Evolutionary conservation across 169 alveolate species (phyloP).

Genomic region (Amoebophrya sp.): DNA sequence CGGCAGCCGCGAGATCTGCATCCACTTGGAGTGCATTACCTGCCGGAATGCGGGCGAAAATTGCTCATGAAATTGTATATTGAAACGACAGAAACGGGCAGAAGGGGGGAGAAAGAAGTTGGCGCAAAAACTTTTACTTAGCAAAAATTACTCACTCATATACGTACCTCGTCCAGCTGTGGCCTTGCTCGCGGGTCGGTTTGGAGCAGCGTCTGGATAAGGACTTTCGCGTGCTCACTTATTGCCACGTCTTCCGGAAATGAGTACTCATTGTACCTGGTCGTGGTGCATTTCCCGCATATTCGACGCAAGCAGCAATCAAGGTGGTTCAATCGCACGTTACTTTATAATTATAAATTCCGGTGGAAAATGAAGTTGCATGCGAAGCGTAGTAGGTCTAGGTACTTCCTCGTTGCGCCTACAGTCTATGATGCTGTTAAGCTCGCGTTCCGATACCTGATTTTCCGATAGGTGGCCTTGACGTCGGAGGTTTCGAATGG

Average conservation of each 20-base stretch:
- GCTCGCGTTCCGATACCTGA: conserved; percentile 35
- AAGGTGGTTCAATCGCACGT: too few species aligned
- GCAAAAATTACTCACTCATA: conserved; percentile 45
- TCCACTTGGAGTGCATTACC: conserved; percentile 44
- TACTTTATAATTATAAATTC: too few species aligned
- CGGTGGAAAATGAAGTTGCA: too few species aligned
- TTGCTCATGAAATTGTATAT: too few species aligned
- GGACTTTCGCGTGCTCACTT: conserved; percentile 44
- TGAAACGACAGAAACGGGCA: conserved; percentile 49
- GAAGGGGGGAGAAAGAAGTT: conserved; percentile 36
- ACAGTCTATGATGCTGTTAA: too few species aligned
- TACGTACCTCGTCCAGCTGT: conserved; percentile 51
- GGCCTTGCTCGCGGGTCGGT: conserved; percentile 60
- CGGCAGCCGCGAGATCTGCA: neutral
- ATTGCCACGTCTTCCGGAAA: conserved; percentile 54
- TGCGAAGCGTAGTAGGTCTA: too few species aligned
- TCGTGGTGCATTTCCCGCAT: too few species aligned
- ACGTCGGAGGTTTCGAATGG: conserved; percentile 66
- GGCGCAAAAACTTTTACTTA: conserved; percentile 47
- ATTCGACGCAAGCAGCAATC: too few species aligned
- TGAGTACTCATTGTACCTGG: conserved; percentile 43
- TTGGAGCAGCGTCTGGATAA: conserved; percentile 52
- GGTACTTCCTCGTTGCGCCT: too few species aligned
- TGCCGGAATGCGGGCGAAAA: too few species aligned
- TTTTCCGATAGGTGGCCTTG: conserved; percentile 56